Percentiles rank a stretch among this genome's conserved stretches.
Conservation (phyloP, 2,329 filamentous ascomycete species). For the Camptophora hylomeconis region DNA sequence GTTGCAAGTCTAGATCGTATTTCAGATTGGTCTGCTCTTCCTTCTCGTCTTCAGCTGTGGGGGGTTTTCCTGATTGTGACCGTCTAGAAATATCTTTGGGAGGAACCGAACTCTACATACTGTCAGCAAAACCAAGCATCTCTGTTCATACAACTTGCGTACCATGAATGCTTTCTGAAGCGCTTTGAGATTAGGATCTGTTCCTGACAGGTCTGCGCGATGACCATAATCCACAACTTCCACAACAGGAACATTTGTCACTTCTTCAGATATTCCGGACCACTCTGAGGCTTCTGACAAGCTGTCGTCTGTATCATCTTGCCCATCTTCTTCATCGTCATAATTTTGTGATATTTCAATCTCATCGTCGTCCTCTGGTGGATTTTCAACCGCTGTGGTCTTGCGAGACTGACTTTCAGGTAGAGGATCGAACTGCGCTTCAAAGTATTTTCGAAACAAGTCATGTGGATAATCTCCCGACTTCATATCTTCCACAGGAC, state of each 20-base stretch:
- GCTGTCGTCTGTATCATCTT: slow-evolving; percentile 22
- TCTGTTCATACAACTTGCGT: slow-evolving; percentile 11
- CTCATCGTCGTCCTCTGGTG: slow-evolving; percentile 14
- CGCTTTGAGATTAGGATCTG: slow-evolving; percentile 45
- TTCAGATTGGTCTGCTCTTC: slow-evolving; percentile 58
- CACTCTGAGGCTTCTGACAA: slow-evolving; percentile 39
- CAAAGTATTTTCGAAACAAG: slow-evolving; percentile 73
- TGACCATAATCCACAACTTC: slow-evolving; percentile 48
- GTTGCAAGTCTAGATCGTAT: slow-evolving; percentile 84
- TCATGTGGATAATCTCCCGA: slow-evolving; percentile 37
- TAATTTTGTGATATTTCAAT: no score
- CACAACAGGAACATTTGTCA: slow-evolving; percentile 28
- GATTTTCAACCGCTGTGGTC: slow-evolving; percentile 7
- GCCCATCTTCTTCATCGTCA: slow-evolving; percentile 18
- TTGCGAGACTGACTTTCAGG: slow-evolving; percentile 17
- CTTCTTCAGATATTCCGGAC: slow-evolving; percentile 45
- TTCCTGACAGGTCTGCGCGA: slow-evolving; percentile 27
- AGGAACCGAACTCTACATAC: slow-evolving; percentile 8
- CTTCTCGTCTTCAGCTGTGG: slow-evolving; percentile 33
- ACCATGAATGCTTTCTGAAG: slow-evolving; percentile 74
- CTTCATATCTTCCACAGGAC: no score
- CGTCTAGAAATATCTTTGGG: slow-evolving; percentile 8
- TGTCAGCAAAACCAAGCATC: not conserved
- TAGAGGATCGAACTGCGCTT: slow-evolving; percentile 72
- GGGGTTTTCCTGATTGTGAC: slow-evolving; percentile 2